Conservation (phyloP, 2,329 filamentous ascomycete genomes). For the Fusarium proliferatum region DNA sequence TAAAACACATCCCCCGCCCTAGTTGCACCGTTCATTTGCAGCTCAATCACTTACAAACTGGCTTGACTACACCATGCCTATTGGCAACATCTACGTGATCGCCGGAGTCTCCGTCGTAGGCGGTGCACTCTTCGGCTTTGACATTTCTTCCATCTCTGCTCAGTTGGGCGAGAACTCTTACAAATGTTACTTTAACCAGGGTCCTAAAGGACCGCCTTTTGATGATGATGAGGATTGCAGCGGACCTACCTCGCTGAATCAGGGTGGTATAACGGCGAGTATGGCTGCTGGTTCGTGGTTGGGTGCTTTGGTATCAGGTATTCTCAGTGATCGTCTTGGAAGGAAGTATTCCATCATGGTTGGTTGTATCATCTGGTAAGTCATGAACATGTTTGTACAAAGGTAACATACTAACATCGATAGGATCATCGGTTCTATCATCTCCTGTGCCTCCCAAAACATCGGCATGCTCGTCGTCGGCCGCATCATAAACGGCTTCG, state of each 20-base stretch:
- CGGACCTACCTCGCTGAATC: slow-evolving; percentile 54
- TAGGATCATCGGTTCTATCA: slow-evolving; percentile 61
- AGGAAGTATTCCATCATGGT: slow-evolving; percentile 63
- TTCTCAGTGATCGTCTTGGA: slow-evolving; percentile 61
- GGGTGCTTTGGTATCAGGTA: slow-evolving; percentile 60
- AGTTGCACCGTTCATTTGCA: neutral
- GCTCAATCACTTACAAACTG: neutral
- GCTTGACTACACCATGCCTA: slow-evolving; percentile 15
- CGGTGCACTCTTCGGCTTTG: slow-evolving; percentile 43
- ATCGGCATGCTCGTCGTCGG: slow-evolving; percentile 55
- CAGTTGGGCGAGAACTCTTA: slow-evolving; percentile 50
- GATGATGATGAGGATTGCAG: slow-evolving; percentile 45
- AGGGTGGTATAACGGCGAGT: slow-evolving; percentile 64
- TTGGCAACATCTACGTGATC: slow-evolving; percentile 44
- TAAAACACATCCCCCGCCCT: slow-evolving; percentile 8
- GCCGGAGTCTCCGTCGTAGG: slow-evolving; percentile 40
- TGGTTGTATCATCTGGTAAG: slow-evolving; percentile 63
- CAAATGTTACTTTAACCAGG: slow-evolving; percentile 54
- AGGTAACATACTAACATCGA: neutral
- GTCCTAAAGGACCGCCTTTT: slow-evolving; percentile 48
- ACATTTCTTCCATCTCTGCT: slow-evolving; percentile 42
- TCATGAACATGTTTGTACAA: too few species aligned
- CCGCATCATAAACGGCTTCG: slow-evolving; percentile 70
- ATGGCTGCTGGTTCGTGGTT: slow-evolving; percentile 64
- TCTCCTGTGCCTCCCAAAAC: slow-evolving; percentile 59